Conservation (phyloP, 768 basidiomycete genomes). For the Cystofilobasidium ferigula region DNA sequence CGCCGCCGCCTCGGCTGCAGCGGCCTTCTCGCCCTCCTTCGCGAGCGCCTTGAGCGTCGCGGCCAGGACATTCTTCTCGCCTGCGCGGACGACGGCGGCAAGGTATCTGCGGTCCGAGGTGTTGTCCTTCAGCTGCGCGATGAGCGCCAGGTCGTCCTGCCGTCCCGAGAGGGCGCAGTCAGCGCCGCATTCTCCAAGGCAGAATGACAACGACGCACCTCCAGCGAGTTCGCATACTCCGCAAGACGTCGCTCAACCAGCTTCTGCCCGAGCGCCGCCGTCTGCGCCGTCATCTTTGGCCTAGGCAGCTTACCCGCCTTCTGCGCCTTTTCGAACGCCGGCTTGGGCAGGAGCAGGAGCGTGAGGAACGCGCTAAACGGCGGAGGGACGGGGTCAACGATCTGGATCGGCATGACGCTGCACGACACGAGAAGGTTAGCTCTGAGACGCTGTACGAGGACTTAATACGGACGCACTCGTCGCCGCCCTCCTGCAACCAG, state of each 20-base stretch:
- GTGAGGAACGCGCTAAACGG: constrained; percentile 55
- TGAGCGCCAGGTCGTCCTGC: constrained; percentile 18
- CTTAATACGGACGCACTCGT: constrained; percentile 50
- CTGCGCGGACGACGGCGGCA: constrained; percentile 26
- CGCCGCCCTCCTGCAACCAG: constrained; percentile 82
- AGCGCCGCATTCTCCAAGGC: not conserved
- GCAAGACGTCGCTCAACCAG: constrained; percentile 47
- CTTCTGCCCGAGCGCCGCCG: constrained; percentile 45
- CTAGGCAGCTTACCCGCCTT: constrained; percentile 64
- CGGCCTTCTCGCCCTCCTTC: not conserved
- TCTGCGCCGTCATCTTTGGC: constrained; percentile 47
- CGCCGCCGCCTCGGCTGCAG: not conserved
- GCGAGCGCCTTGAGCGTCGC: constrained; percentile 15
- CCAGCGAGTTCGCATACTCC: constrained; percentile 51
- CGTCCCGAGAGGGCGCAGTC: not conserved
- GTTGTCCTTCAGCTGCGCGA: not conserved
- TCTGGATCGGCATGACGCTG: constrained; percentile 33
- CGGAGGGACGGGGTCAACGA: constrained; percentile 41
- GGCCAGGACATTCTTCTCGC: constrained; percentile 26
- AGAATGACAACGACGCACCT: constrained; percentile 42
- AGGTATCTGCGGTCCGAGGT: constrained; percentile 9
- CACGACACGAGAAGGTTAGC: too few relatives aligned
- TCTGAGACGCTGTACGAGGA: too few relatives aligned
- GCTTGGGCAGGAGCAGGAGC: constrained; percentile 49
- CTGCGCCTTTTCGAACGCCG: constrained; percentile 53